phyloP scores from a whole-genome alignment of 768 basidiomycete genomes.

The Boletus coccyginus region DNA sequence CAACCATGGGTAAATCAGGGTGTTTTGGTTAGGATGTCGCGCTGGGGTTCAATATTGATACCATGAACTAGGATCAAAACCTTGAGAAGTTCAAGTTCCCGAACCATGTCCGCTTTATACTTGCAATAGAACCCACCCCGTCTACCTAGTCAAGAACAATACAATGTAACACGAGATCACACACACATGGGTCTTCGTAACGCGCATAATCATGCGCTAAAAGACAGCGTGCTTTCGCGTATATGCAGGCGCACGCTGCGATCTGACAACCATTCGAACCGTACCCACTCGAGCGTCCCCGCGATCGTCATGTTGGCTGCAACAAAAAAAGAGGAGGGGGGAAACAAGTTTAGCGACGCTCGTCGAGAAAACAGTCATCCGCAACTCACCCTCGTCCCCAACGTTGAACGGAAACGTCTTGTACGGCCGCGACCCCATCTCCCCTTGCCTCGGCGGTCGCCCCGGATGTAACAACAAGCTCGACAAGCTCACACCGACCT shows the following conservation, averaged over 20 bases:
- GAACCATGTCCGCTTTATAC: too few relatives aligned
- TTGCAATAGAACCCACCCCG: too few relatives aligned
- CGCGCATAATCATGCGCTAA: slow-evolving; percentile 56
- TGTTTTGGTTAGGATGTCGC: too few relatives aligned
- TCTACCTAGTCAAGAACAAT: too few relatives aligned
- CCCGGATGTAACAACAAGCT: slow-evolving; percentile 85
- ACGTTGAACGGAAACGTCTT: slow-evolving; percentile 86
- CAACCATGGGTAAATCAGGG: too few relatives aligned
- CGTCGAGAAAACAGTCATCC: background rate
- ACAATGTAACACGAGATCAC: background rate
- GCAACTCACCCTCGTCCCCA: slow-evolving; percentile 70
- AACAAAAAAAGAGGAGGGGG: background rate
- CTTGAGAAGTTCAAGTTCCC: too few relatives aligned
- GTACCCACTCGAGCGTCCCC: slow-evolving; percentile 67
- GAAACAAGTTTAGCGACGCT: background rate
- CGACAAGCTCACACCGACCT: slow-evolving; percentile 85
- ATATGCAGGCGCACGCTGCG: slow-evolving; percentile 83
- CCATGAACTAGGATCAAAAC: too few relatives aligned
- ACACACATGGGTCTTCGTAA: background rate
- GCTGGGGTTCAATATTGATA: too few relatives aligned
- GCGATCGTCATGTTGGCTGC: slow-evolving; percentile 56
- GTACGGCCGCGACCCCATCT: slow-evolving; percentile 78
- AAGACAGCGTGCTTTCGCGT: slow-evolving; percentile 78
- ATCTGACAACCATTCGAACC: slow-evolving; percentile 82
- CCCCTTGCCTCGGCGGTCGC: slow-evolving; percentile 87